These are phyloP conservation scores for Helicosporidium sp. DNA, from an alignment of 139 green algal genomes.

Conservation along the genomic window DNA sequence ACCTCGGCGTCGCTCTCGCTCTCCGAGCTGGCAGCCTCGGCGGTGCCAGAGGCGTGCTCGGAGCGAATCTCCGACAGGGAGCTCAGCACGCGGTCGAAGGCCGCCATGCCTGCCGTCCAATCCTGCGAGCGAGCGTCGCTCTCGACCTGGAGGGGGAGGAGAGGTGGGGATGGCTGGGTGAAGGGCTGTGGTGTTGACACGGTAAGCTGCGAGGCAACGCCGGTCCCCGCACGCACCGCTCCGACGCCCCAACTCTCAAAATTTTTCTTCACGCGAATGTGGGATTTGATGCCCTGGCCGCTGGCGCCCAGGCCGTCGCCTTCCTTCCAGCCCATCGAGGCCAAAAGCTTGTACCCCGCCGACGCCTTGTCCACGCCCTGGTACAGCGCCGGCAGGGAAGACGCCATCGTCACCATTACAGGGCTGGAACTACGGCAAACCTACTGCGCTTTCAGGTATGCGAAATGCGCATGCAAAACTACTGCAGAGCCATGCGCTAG, in stretches of 20 bases:
- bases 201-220: no score
- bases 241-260: constrained; percentile 57
- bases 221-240: constrained; percentile 18
- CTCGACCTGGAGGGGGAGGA: constrained; percentile 22
- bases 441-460: no score
- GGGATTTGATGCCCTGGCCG: constrained; percentile 62
- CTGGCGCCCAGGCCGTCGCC: constrained; percentile 58
- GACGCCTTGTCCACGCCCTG: constrained; percentile 53
- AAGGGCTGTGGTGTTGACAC: no score
- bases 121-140: constrained; percentile 20
- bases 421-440: no score
- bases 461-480: no score
- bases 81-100: constrained; percentile 45
- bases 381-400: constrained; percentile 12
- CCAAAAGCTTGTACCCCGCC: constrained; percentile 48
- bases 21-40: constrained; percentile 5
- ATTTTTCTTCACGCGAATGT: constrained; percentile 71
- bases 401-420: background rate
- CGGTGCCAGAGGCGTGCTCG: constrained; percentile 9
- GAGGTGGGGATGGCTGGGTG: no score
- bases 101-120: constrained; percentile 52
- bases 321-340: constrained; percentile 59
- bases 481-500: no score
- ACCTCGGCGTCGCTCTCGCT: constrained; percentile 7
- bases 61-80: constrained; percentile 41